Conservation (phyloP, 2,329 filamentous ascomycete species). For the Aspergillus bombycis region DNA sequence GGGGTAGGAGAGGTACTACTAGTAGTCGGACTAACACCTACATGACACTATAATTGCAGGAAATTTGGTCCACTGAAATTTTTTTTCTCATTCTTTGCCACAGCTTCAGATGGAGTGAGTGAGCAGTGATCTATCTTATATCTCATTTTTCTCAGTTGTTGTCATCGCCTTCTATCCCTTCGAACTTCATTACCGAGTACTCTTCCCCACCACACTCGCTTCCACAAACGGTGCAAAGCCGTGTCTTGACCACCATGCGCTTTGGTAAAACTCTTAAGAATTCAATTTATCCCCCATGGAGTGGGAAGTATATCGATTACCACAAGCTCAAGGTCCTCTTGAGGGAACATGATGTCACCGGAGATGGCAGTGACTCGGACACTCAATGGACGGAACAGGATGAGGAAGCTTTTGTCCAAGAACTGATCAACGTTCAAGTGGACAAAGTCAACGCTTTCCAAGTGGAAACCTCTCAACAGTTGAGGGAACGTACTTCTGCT, state of each 20-base stretch:
- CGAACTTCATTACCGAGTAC: neutral
- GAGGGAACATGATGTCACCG: constrained; percentile 69
- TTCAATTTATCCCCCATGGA: constrained; percentile 84
- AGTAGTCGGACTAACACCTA: neutral
- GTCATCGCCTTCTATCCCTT: constrained; percentile 4
- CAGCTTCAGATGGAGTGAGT: neutral
- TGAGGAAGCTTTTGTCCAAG: constrained; percentile 90
- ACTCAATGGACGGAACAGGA: constrained; percentile 87
- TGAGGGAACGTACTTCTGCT: constrained; percentile 77
- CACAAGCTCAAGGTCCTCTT: constrained; percentile 86
- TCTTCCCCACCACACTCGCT: constrained; percentile 6
- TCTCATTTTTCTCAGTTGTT: neutral
- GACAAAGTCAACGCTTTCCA: constrained; percentile 95
- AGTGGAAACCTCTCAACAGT: constrained; percentile 74
- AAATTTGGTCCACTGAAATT: neutral
- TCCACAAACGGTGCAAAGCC: neutral
- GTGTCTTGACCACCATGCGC: constrained; percentile 65
- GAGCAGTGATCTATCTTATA: neutral
- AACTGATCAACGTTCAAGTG: constrained; percentile 90
- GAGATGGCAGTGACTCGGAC: constrained; percentile 54
- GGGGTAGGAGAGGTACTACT: neutral
- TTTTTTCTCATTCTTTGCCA: neutral
- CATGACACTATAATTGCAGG: constrained; percentile 4
- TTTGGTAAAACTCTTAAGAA: constrained; percentile 87
- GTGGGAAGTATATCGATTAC: constrained; percentile 94